Evolutionary conservation across 1,284 basidiomycete genomes (phyloP).

Genomic region (Rhodotorula sp.): DNA sequence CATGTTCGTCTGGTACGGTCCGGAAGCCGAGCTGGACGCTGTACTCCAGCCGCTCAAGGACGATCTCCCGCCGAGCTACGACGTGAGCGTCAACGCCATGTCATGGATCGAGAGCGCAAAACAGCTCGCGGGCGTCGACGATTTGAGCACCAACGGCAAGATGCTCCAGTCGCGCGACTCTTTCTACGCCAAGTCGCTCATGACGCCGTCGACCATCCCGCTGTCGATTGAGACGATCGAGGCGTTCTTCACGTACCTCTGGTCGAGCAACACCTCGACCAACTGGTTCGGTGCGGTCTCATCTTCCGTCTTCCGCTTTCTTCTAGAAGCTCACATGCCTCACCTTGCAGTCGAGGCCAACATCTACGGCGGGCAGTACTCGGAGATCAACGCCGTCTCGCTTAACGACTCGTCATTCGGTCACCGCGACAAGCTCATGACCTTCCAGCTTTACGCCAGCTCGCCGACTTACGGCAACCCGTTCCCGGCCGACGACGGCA

Average conservation of each 20-base stretch:
- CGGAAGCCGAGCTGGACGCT: constrained; percentile 2
- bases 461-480: constrained; percentile 40
- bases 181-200: constrained; percentile 44
- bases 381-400: constrained; percentile 45
- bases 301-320: background rate
- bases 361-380: constrained; percentile 39
- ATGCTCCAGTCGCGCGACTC: constrained; percentile 24
- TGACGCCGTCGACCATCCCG: constrained; percentile 39
- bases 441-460: constrained; percentile 49
- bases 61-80: constrained; percentile 13
- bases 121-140: constrained; percentile 19
- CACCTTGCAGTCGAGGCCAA: constrained; percentile 19
- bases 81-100: background rate
- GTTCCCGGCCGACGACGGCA: constrained; percentile 34
- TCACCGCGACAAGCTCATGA: constrained; percentile 46
- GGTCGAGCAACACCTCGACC: constrained; percentile 24
- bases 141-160: constrained; percentile 24
- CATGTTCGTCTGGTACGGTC: constrained; percentile 25
- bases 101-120: constrained; percentile 28
- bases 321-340: background rate
- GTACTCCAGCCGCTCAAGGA: constrained; percentile 17
- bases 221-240: constrained; percentile 31
- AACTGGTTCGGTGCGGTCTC: constrained; percentile 39
- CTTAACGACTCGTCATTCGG: constrained; percentile 46
- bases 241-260: constrained; percentile 43